Percentiles rank a stretch among this genome's conserved stretches.
These are phyloP conservation scores for Dendrobium chrysotoxum DNA, from an alignment of 106 monocot species.

Conservation along the genomic window DNA sequence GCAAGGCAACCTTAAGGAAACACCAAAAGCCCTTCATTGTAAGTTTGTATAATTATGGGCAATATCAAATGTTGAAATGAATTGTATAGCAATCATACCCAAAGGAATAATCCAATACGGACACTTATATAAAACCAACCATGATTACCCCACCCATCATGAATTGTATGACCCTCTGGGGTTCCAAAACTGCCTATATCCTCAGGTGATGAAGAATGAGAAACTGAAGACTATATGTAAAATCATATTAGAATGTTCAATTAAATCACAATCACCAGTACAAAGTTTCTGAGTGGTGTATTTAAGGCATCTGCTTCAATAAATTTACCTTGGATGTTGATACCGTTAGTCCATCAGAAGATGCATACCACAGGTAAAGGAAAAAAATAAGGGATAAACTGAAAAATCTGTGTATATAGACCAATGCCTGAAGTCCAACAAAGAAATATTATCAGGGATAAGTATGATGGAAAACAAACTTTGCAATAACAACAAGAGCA, in stretches of 20 bases:
- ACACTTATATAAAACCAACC: slow-evolving; percentile 81
- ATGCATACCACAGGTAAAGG: slow-evolving; percentile 80
- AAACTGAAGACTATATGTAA: slow-evolving; percentile 22
- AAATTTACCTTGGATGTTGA: slow-evolving; percentile 42
- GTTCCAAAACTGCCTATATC: slow-evolving; percentile 14
- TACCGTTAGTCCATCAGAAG: slow-evolving; percentile 29
- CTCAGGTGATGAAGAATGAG: slow-evolving; percentile 18
- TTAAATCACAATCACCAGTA: not conserved
- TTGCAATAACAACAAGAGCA: not conserved
- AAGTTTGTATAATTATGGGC: not conserved
- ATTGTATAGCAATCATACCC: slow-evolving; percentile 43
- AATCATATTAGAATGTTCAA: slow-evolving; percentile 3
- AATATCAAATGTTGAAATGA: not conserved
- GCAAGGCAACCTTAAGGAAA: slow-evolving; percentile 73
- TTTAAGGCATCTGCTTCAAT: not conserved
- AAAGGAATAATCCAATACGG: slow-evolving; percentile 73
- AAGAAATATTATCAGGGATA: not conserved
- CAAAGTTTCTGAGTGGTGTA: not conserved
- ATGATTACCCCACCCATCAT: slow-evolving; percentile 52
- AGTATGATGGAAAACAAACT: not conserved
- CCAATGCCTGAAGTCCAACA: slow-evolving; percentile 71
- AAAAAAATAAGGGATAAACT: slow-evolving; percentile 74
- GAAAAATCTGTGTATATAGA: slow-evolving; percentile 89
- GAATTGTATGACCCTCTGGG: slow-evolving; percentile 8
- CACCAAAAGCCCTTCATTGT: not conserved